Evolutionary conservation across 2,329 filamentous ascomycete genomes (phyloP).

Genomic region (Akanthomyces muscarius): DNA sequence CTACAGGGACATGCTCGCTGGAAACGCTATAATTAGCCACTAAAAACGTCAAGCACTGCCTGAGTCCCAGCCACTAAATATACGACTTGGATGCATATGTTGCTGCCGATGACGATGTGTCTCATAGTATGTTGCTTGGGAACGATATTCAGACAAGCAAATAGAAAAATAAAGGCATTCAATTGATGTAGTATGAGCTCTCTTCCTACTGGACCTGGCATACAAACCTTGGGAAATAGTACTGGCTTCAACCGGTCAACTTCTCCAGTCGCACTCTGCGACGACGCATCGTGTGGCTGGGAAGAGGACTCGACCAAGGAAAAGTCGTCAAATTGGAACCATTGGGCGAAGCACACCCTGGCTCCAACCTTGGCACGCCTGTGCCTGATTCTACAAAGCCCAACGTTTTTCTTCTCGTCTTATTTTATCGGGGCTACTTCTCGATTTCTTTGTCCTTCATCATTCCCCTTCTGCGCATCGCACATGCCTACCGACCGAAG

Average conservation of each 20-base stretch:
- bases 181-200: neutral
- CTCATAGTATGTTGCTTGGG: neutral
- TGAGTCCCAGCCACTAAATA: conserved; percentile 4
- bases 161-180: neutral
- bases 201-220: too few relatives aligned
- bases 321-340: neutral
- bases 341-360: conserved; percentile 3
- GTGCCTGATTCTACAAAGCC: conserved; percentile 1
- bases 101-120: neutral
- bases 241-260: too few relatives aligned
- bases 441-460: neutral
- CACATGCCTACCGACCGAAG: too few relatives aligned
- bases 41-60: neutral
- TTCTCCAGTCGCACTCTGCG: too few relatives aligned
- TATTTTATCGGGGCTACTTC: neutral
- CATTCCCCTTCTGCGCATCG: neutral
- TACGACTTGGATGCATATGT: neutral
- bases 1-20: neutral
- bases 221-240: neutral
- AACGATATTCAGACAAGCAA: neutral
- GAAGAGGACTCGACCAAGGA: conserved; percentile 3
- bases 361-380: conserved; percentile 3
- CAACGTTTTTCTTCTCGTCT: neutral
- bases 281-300: conserved; percentile 9
- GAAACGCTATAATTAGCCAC: neutral